Conservation (phyloP, 169 alveolate genomes). For the Cryptosporidium parvum region DNA sequence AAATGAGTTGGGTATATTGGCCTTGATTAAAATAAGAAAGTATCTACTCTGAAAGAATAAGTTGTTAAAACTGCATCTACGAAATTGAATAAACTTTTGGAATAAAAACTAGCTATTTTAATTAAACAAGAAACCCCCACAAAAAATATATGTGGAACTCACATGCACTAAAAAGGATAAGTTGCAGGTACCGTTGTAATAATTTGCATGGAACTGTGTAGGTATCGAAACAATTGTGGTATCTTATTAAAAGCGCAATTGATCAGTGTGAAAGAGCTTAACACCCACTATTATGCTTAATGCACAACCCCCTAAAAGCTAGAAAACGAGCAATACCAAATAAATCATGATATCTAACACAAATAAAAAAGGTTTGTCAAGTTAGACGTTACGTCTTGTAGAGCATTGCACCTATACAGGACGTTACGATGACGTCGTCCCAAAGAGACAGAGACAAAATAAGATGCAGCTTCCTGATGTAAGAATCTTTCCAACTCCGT, state of each 20-base stretch:
- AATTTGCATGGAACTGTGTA: neutral
- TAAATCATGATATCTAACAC: slow-evolving; percentile 5
- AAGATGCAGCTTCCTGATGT: slow-evolving; percentile 41
- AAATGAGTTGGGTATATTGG: neutral
- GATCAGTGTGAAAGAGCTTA: neutral
- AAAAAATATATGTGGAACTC: neutral
- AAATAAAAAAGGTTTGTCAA: slow-evolving; percentile 42
- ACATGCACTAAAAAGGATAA: neutral
- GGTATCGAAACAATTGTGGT: neutral
- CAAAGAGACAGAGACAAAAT: slow-evolving; percentile 77
- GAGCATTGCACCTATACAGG: slow-evolving; percentile 77
- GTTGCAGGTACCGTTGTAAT: neutral
- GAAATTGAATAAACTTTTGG: neutral
- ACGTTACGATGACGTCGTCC: slow-evolving; percentile 79
- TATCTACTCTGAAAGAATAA: neutral
- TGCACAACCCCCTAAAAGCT: neutral
- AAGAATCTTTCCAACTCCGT: slow-evolving; percentile 9
- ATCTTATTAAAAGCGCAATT: neutral
- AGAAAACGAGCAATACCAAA: neutral
- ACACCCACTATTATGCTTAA: neutral
- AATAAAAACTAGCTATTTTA: neutral
- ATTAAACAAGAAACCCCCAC: neutral
- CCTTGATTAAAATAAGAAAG: too few relatives aligned
- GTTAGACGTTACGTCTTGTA: slow-evolving; percentile 78
- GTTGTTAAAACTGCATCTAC: neutral